These are phyloP conservation scores for Amylocystis lapponica DNA, from an alignment of 768 basidiomycete species.

Conservation along the genomic window DNA sequence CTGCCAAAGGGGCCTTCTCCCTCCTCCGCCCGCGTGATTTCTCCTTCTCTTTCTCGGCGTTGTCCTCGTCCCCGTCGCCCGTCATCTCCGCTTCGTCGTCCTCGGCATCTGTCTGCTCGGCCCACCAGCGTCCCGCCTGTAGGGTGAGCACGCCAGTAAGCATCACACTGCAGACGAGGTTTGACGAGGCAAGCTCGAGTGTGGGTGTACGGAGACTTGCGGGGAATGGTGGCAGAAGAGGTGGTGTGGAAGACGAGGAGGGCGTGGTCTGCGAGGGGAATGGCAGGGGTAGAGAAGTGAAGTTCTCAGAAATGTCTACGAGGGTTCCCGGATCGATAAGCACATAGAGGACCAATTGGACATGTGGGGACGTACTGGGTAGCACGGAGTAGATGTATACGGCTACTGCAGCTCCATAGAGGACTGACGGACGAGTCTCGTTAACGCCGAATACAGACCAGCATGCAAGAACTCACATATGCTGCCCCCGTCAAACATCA, in stretches of 20 bases:
- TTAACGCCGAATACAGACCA: neutral
- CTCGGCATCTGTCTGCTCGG: conserved; percentile 64
- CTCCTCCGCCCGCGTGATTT: conserved; percentile 1
- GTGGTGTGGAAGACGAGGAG: conserved; percentile 26
- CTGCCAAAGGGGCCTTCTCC: too few species aligned
- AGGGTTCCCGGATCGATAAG: neutral
- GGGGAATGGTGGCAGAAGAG: conserved; percentile 61
- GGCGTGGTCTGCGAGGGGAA: conserved; percentile 7
- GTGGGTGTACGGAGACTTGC: conserved; percentile 53
- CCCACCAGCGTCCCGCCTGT: conserved; percentile 84
- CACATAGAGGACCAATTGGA: neutral
- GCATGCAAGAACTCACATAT: conserved; percentile 55
- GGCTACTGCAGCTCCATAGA: conserved; percentile 64
- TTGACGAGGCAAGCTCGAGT: conserved; percentile 75
- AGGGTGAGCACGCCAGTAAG: conserved; percentile 82
- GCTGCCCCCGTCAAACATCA: conserved; percentile 91
- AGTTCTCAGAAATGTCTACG: conserved; percentile 54
- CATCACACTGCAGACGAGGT: conserved; percentile 83
- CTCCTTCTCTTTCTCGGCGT: conserved; percentile 6
- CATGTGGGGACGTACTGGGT: conserved; percentile 55
- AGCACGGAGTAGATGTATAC: conserved; percentile 76
- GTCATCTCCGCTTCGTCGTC: conserved; percentile 37
- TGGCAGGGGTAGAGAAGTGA: conserved; percentile 47
- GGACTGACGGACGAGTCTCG: conserved; percentile 40
- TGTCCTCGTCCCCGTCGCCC: conserved; percentile 3